phyloP scores from a whole-genome alignment of 192 early-diverging fungal genomes.

The Rhizophagus clarus region DNA sequence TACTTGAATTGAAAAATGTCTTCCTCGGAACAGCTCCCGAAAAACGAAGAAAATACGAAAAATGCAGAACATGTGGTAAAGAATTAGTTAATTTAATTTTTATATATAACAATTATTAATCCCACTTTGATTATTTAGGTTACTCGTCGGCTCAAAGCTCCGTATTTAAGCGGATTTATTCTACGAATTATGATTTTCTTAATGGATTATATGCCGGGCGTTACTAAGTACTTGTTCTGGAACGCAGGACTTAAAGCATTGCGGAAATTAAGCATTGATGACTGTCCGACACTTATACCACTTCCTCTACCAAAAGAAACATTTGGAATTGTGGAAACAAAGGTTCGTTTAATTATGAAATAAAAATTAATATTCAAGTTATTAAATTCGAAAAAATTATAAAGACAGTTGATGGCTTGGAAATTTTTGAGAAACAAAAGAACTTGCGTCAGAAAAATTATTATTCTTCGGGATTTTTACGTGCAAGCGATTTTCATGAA shows the following conservation, averaged over 20 bases:
- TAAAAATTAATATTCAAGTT: not conserved
- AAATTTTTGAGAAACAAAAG: constrained; percentile 14
- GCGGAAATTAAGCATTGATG: not conserved
- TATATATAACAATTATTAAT: not conserved
- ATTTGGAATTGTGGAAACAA: constrained; percentile 12
- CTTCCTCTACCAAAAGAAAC: constrained; percentile 26
- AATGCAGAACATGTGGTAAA: not conserved
- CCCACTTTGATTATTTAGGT: not conserved
- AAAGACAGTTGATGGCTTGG: constrained; percentile 7
- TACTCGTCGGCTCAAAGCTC: not conserved
- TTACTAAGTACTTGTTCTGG: not conserved
- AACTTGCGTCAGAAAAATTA: not conserved
- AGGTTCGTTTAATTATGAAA: not conserved
- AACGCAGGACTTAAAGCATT: not conserved
- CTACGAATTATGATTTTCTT: not conserved
- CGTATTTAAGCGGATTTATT: not conserved
- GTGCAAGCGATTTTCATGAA: constrained; percentile 1
- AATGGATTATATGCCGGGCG: not conserved
- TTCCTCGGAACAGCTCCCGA: too few relatives aligned
- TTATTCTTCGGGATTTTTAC: not conserved
- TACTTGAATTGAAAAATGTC: too few relatives aligned
- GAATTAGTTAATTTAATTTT: not conserved
- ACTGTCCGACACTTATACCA: not conserved
- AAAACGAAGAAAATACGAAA: not conserved
- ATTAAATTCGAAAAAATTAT: not conserved